Percentiles rank a stretch among this genome's conserved stretches.
phyloP scores from a whole-genome alignment of 441 rosid genomes.

The Geranium incanum region DNA sequence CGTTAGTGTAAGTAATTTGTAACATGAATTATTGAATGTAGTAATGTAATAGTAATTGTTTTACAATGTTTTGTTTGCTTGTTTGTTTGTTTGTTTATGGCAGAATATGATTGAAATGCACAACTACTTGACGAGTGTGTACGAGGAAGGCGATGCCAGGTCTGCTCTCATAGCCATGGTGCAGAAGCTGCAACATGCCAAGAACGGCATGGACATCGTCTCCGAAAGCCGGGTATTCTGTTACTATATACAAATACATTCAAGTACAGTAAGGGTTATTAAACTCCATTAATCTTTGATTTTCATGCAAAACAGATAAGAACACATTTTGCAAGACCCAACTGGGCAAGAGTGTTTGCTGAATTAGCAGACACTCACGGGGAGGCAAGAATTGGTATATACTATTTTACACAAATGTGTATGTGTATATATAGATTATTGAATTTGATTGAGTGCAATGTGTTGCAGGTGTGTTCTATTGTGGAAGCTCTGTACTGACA shows the following conservation, averaged over 20 bases:
- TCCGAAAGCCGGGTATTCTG: slow-evolving; percentile 71
- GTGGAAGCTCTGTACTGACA: slow-evolving; percentile 76
- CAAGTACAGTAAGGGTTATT: no score
- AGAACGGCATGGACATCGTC: slow-evolving; percentile 83
- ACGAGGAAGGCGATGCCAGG: slow-evolving; percentile 94
- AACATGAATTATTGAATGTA: neutral
- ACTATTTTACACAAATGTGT: no score
- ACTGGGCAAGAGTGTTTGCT: slow-evolving; percentile 80
- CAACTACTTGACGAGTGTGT: slow-evolving; percentile 87
- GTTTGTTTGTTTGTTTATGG: no score
- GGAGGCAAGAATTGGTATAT: slow-evolving; percentile 49
- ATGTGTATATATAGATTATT: no score
- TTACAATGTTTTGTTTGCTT: no score
- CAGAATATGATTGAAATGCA: slow-evolving; percentile 78
- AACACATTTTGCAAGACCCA: slow-evolving; percentile 92
- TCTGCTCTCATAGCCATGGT: slow-evolving; percentile 90
- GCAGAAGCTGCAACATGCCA: slow-evolving; percentile 87
- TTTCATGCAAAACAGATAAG: slow-evolving; percentile 43
- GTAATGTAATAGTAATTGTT: no score
- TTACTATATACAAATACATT: no score
- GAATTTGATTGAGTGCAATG: neutral
- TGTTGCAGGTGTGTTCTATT: slow-evolving; percentile 82
- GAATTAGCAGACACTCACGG: slow-evolving; percentile 46
- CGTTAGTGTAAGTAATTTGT: slow-evolving; percentile 33
- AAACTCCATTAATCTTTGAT: no score